A percentile compares a stretch with the other conserved stretches of the same genome.
These are phyloP conservation scores for Aspergillus phoenicis DNA, from an alignment of 2,329 filamentous ascomycete genomes.

Conservation along the genomic window DNA sequence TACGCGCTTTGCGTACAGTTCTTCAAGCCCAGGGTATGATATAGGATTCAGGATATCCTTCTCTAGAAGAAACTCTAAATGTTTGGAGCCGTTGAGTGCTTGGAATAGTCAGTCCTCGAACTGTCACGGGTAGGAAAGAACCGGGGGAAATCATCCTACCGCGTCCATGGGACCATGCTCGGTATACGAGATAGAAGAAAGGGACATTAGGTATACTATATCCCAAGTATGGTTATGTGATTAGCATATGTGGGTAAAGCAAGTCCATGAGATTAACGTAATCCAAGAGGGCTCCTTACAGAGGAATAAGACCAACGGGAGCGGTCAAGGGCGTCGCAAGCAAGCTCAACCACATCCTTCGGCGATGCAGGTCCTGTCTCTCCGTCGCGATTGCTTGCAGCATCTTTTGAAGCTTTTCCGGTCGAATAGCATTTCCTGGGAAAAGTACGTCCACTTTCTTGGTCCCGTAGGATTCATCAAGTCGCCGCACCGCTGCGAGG, in stretches of 20 bases:
- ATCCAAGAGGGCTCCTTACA: slow-evolving; percentile 60
- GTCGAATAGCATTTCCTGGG: slow-evolving; percentile 69
- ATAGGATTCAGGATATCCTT: slow-evolving; percentile 69
- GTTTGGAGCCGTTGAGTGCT: slow-evolving; percentile 79
- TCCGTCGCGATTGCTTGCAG: slow-evolving; percentile 75
- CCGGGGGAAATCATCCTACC: slow-evolving; percentile 41
- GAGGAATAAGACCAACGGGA: slow-evolving; percentile 79
- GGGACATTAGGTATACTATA: slow-evolving; percentile 84
- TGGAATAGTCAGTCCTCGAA: slow-evolving; percentile 23
- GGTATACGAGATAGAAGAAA: slow-evolving; percentile 93
- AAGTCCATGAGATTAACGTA: background rate
- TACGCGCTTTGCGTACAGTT: slow-evolving; percentile 64
- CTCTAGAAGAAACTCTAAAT: slow-evolving; percentile 78
- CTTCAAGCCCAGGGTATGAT: slow-evolving; percentile 71
- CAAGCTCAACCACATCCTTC: slow-evolving; percentile 77
- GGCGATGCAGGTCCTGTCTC: slow-evolving; percentile 74
- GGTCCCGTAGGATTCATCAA: slow-evolving; percentile 65
- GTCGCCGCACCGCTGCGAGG: slow-evolving; percentile 66
- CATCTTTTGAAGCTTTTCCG: slow-evolving; percentile 65
- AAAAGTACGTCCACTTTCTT: slow-evolving; percentile 70
- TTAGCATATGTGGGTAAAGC: slow-evolving; percentile 9
- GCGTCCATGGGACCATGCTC: slow-evolving; percentile 87
- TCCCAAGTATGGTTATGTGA: slow-evolving; percentile 7
- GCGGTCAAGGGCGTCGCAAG: slow-evolving; percentile 79
- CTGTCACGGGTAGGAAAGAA: slow-evolving; percentile 18